Evolutionary conservation across 1,139 yeast species (phyloP).

Genomic region (Keqinozyma sinolaborantium): DNA sequence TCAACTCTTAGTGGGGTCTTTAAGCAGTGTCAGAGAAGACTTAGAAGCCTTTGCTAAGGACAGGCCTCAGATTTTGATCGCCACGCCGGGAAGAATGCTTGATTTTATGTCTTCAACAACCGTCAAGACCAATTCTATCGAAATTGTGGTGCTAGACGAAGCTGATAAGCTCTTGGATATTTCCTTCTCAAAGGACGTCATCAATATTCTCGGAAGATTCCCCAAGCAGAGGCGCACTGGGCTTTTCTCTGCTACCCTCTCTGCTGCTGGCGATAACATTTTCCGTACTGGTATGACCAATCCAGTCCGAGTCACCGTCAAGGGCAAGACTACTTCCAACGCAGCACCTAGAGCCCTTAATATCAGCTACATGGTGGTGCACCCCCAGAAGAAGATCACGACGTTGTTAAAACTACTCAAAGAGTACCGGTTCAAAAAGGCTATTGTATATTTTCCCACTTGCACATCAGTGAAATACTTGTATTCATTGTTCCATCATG

Average conservation of each 20-base stretch:
- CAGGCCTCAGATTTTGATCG: constrained; percentile 74
- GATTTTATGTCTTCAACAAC: constrained; percentile 59
- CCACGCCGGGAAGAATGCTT: constrained; percentile 88
- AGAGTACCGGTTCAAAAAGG: constrained; percentile 60
- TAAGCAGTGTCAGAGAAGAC: constrained; percentile 71
- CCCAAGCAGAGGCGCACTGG: constrained; percentile 96
- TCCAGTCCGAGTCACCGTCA: constrained; percentile 82
- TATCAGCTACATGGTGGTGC: constrained; percentile 57
- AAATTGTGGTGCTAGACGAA: constrained; percentile 81
- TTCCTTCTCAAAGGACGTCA: constrained; percentile 70
- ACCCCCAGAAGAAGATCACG: constrained; percentile 61
- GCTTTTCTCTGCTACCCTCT: constrained; percentile 84
- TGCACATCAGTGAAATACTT: constrained; percentile 79
- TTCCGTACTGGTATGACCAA: constrained; percentile 83
- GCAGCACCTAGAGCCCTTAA: constrained; percentile 62
- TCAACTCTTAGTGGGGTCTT: constrained; percentile 81
- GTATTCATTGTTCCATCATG: constrained; percentile 49
- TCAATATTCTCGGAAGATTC: constrained; percentile 58
- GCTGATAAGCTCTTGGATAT: constrained; percentile 86
- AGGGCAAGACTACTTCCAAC: constrained; percentile 34
- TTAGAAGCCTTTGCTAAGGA: constrained; percentile 49
- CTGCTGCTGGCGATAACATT: constrained; percentile 69
- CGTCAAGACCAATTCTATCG: constrained; percentile 59
- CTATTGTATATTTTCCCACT: constrained; percentile 90
- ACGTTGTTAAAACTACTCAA: constrained; percentile 52